Percentiles rank a stretch among this genome's conserved stretches.
Conservation (phyloP, 305 asterid genomes). For the Fraxinus paxiana region DNA sequence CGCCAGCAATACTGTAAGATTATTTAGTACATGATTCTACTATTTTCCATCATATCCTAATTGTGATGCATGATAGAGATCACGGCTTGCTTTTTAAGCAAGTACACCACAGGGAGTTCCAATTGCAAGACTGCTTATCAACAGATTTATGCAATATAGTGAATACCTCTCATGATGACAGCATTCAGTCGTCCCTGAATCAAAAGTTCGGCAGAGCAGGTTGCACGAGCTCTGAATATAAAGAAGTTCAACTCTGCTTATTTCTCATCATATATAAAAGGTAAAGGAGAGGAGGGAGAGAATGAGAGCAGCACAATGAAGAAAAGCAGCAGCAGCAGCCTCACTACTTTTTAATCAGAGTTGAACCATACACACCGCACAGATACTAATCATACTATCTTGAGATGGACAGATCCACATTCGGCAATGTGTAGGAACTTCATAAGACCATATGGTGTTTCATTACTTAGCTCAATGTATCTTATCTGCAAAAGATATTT, state of each 20-base stretch:
- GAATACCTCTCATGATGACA: constrained; percentile 85
- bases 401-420: constrained; percentile 38
- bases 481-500: constrained; percentile 52
- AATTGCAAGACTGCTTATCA: not conserved
- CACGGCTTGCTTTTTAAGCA: not conserved
- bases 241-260: constrained; percentile 7
- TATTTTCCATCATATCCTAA: not conserved
- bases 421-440: constrained; percentile 64
- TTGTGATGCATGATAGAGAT: not conserved
- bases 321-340: constrained; percentile 23
- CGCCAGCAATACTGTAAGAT: not conserved
- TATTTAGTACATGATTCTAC: not conserved
- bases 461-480: constrained; percentile 82
- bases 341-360: constrained; percentile 26
- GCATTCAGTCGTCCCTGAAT: constrained; percentile 83
- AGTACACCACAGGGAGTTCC: not conserved
- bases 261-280: not conserved
- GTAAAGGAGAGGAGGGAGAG: not conserved
- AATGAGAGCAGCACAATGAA: constrained; percentile 1
- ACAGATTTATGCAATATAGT: constrained; percentile 4
- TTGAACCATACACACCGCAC: constrained; percentile 57
- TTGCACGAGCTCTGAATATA: constrained; percentile 64
- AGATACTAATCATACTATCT: constrained; percentile 42
- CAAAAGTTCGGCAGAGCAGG: constrained; percentile 79
- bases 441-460: constrained; percentile 87